Base-by-base conservation (phyloP, 2,329 filamentous ascomycete species). In the Paramyrothecium sp. region DNA sequence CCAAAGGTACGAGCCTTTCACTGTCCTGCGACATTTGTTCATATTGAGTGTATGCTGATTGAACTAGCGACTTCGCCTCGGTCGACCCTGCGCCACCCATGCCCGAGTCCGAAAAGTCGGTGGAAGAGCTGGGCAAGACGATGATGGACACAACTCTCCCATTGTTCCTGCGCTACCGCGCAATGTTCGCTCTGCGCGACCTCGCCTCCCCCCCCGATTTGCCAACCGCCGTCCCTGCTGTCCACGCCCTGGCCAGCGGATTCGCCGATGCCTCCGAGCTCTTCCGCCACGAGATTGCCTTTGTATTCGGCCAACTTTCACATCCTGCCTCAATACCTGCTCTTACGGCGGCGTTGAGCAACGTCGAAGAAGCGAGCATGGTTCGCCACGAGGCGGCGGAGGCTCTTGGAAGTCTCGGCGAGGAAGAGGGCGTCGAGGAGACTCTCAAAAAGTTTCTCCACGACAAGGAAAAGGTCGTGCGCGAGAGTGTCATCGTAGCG, bases 371-470 rank as follows among this genome's bases (percentile, higher is more conserved):
- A 77, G 89, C 86, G 22, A 92, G 93, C 68, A 99, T 99, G 95
- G 95, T 99, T 56, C 88, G 95, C 56, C 95, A 99, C 70, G 95
- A 99, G 77, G 96, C 95, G 52, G 95, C 96, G 2, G 95, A 99
- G 78, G 95, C 95, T 22, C 85, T 99, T 23, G 95, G 95, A 23
- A 96, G 93, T 68, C 81, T 99, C 33, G 96, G 95, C 22, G 92
- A 96, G 21, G 93, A 97, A 74, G 89, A 92, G 51, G 94, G 94
- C 20, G 95, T 99, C 13, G 93, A 97, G 71, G 91, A 92, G 56
- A 89, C 87, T 3, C 73, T 99, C 69, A 91, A 86, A 75, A 83
- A 81, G 61, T 98, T 97, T 76, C 76, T 98, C 63, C 79, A 97
- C 62, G 96, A 99, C 72, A 87, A 92, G 60, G 94, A 98, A 75